phyloP scores from a whole-genome alignment of 2,329 filamentous ascomycete species.

The Botrytis aclada region DNA sequence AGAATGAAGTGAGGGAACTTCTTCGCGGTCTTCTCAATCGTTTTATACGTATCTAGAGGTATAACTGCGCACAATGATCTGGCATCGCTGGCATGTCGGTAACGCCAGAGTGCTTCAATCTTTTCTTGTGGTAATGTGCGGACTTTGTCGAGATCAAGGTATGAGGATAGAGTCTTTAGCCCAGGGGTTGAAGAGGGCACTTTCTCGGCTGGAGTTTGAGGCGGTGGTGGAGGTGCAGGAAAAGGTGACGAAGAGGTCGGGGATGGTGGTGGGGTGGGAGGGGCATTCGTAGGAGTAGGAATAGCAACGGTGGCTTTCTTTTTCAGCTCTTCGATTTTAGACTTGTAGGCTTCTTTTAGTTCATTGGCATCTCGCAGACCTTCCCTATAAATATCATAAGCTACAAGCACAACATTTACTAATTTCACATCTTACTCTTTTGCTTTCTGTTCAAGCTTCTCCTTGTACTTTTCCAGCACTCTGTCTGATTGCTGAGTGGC shows the following conservation, averaged over 20 bases:
- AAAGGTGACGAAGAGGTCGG: constrained; percentile 38
- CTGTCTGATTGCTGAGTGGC: constrained; percentile 69
- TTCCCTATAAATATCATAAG: constrained; percentile 42
- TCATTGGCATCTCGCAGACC: constrained; percentile 68
- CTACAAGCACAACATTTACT: not conserved
- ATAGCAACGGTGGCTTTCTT: constrained; percentile 60
- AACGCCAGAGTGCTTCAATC: constrained; percentile 84
- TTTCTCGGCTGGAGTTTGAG: constrained; percentile 35
- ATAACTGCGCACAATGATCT: constrained; percentile 82
- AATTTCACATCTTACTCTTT: constrained; percentile 48
- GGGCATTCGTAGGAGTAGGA: constrained; percentile 34
- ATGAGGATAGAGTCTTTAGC: constrained; percentile 60
- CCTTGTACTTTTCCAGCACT: constrained; percentile 79
- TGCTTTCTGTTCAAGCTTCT: constrained; percentile 81
- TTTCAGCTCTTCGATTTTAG: constrained; percentile 72
- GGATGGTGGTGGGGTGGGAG: constrained; percentile 35
- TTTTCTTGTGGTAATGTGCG: constrained; percentile 72
- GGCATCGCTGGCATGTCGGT: constrained; percentile 72
- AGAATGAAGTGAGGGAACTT: constrained; percentile 85
- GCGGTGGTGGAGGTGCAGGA: constrained; percentile 37
- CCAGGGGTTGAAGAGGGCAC: constrained; percentile 36
- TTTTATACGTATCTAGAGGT: constrained; percentile 67
- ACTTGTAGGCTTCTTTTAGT: constrained; percentile 78
- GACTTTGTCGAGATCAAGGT: constrained; percentile 77
- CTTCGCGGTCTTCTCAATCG: constrained; percentile 69